Evolutionary conservation across 1,284 basidiomycete genomes (phyloP).

Genomic region (Ganoderma meredithae): DNA sequence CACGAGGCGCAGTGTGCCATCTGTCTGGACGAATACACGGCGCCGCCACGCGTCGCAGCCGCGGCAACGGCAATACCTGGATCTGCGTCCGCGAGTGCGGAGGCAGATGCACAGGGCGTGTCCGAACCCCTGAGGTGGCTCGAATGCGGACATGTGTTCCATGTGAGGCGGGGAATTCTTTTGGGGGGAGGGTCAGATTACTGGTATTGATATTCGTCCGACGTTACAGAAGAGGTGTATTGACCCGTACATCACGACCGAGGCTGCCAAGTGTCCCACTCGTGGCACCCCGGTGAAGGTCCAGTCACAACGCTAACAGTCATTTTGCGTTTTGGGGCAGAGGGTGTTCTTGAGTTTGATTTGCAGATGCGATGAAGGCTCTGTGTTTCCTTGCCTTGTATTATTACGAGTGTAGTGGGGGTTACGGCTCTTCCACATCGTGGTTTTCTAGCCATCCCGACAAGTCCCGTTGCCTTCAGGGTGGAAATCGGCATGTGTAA

Average conservation of each 20-base stretch:
- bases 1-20: slow-evolving; percentile 81
- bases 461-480: neutral
- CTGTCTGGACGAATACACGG: slow-evolving; percentile 79
- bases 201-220: neutral
- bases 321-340: neutral
- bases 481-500: neutral
- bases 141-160: slow-evolving; percentile 79
- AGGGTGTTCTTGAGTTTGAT: neutral
- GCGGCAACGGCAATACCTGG: neutral
- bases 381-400: neutral
- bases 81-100: slow-evolving; percentile 58
- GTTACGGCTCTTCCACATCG: too few relatives aligned
- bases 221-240: neutral
- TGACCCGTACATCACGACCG: neutral
- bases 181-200: too few relatives aligned
- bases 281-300: neutral
- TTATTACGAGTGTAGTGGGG: too few relatives aligned
- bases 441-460: neutral
- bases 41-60: slow-evolving; percentile 49
- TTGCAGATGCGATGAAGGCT: neutral
- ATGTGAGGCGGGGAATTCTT: too few relatives aligned
- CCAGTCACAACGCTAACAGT: neutral
- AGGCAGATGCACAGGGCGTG: slow-evolving; percentile 46
- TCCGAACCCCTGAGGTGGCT: slow-evolving; percentile 74
- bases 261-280: neutral